These are phyloP conservation scores for Artemisia tridentata DNA, from an alignment of 129 eudicot species.

Conservation along the genomic window DNA sequence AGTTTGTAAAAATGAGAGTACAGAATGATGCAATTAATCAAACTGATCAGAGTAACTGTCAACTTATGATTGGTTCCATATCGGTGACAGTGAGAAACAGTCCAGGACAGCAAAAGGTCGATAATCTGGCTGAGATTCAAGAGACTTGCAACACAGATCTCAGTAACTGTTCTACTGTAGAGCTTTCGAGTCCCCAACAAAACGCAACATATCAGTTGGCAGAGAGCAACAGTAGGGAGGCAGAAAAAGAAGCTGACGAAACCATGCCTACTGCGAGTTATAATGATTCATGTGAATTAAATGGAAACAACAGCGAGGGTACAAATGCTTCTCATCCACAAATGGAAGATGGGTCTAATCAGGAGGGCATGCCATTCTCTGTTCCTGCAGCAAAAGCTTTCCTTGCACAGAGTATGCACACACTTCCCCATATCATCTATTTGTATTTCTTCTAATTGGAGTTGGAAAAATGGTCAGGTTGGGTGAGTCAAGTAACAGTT, in stretches of 20 bases:
- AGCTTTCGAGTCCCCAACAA: no score
- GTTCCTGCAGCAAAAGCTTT: slow-evolving; percentile 55
- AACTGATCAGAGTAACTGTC: slow-evolving; percentile 26
- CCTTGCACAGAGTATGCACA: slow-evolving; percentile 52
- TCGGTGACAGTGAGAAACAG: slow-evolving; percentile 44
- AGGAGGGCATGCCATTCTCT: slow-evolving; percentile 28
- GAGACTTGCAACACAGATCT: slow-evolving; percentile 8
- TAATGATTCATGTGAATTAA: neutral
- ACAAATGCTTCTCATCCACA: neutral
- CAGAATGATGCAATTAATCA: slow-evolving; percentile 34
- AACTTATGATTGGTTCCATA: slow-evolving; percentile 76
- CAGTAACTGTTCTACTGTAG: no score
- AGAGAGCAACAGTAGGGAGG: slow-evolving; percentile 7
- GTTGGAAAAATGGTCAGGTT: slow-evolving; percentile 9
- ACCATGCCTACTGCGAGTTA: neutral
- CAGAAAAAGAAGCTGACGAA: neutral
- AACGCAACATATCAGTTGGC: neutral
- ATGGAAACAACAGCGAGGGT: neutral
- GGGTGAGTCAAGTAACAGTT: neutral
- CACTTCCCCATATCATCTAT: neutral
- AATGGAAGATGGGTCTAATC: slow-evolving; percentile 17
- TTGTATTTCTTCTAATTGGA: neutral
- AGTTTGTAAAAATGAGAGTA: slow-evolving; percentile 16
- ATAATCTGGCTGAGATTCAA: slow-evolving; percentile 14
- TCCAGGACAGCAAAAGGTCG: slow-evolving; percentile 16